These are phyloP conservation scores for Kalmusia sp. DNA, from an alignment of 2,329 filamentous ascomycete genomes.

Conservation along the genomic window DNA sequence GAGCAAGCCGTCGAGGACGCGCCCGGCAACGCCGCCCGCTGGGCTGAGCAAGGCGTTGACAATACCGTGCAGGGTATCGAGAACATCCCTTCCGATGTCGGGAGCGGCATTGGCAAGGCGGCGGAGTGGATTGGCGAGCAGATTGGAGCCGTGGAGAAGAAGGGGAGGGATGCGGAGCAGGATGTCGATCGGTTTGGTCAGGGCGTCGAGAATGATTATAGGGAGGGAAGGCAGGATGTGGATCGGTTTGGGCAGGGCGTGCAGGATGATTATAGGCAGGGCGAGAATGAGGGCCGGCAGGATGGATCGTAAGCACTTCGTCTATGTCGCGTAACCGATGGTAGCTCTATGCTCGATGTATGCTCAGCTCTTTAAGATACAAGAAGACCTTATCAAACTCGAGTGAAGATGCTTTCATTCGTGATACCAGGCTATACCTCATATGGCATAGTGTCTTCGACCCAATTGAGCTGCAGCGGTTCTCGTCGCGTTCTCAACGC, in stretches of 20 bases:
- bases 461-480: too few species aligned
- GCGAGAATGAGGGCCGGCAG: neutral
- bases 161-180: neutral
- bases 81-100: neutral
- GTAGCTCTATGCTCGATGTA: too few species aligned
- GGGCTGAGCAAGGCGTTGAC: neutral
- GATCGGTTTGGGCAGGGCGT: neutral
- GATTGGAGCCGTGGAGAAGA: neutral
- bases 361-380: too few species aligned
- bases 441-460: too few species aligned
- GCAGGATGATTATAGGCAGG: neutral
- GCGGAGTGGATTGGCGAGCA: neutral
- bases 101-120: neutral
- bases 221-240: neutral
- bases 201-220: neutral
- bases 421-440: too few species aligned
- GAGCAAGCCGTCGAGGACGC: neutral
- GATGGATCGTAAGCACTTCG: neutral
- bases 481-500: too few species aligned
- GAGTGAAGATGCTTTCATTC: too few species aligned
- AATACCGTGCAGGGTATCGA: neutral
- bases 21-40: neutral
- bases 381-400: too few species aligned
- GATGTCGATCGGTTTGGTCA: neutral
- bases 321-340: too few species aligned